phyloP scores from a whole-genome alignment of 140 eudicot species.

The Ambrosia hybrid region DNA sequence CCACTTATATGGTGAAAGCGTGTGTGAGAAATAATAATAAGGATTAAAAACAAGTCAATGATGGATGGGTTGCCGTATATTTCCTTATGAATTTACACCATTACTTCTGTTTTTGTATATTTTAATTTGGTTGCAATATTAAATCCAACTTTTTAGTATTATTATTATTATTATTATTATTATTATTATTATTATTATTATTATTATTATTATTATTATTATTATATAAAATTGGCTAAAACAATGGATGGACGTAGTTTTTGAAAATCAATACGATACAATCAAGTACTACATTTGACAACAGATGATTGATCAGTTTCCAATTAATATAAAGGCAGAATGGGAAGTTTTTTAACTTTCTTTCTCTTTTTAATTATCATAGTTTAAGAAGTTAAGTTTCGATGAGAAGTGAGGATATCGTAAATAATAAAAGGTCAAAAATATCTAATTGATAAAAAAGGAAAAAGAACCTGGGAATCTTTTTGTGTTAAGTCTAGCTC shows the following conservation, averaged over 20 bases:
- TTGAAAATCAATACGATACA: neutral
- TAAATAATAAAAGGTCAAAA: too few species aligned
- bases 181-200: neutral
- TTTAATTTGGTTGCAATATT: neutral
- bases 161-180: neutral
- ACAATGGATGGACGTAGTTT: conserved; percentile 15
- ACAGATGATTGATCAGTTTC: neutral
- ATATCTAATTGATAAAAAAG: too few species aligned
- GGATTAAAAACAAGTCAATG: conserved; percentile 1
- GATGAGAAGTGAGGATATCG: too few species aligned
- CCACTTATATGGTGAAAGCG: conserved; percentile 46
- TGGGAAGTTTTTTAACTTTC: neutral
- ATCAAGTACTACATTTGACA: neutral
- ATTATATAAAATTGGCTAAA: neutral
- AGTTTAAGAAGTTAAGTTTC: too few species aligned
- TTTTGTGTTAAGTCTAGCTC: too few species aligned
- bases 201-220: neutral
- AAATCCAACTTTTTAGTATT: neutral
- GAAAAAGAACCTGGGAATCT: too few species aligned
- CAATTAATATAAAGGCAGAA: neutral
- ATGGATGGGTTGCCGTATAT: neutral
- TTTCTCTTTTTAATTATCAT: neutral
- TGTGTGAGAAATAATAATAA: conserved; percentile 13
- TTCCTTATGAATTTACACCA: neutral
- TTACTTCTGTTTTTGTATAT: neutral